These are phyloP conservation scores for Yamagishiella unicocca DNA, from an alignment of 139 green algal species.

Conservation along the genomic window DNA sequence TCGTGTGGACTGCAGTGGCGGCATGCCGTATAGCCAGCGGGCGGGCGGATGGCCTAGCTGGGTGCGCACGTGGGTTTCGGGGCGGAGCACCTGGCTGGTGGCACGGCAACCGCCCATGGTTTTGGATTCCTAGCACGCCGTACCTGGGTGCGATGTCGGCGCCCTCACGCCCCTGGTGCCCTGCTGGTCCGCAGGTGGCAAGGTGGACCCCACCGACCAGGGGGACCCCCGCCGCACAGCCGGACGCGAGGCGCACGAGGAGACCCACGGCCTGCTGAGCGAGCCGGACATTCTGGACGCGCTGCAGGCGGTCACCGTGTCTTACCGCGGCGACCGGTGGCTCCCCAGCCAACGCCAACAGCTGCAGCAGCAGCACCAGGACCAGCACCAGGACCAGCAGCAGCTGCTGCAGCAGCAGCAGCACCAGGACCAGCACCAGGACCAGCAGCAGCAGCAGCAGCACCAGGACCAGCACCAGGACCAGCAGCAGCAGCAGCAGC, in stretches of 20 bases:
- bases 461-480: no score
- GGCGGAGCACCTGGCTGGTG: no score
- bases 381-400: no score
- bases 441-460: no score
- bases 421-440: no score
- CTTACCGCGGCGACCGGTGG: not conserved
- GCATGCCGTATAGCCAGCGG: not conserved
- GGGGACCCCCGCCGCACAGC: not conserved
- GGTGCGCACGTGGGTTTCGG: no score
- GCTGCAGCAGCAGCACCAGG: no score
- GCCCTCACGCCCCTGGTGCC: not conserved
- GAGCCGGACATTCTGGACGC: not conserved
- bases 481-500: no score
- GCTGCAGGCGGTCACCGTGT: not conserved
- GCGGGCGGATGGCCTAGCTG: not conserved
- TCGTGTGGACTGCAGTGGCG: not conserved
- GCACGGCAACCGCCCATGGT: not conserved
- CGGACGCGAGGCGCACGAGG: slow-evolving; percentile 20
- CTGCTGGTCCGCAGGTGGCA: no score
- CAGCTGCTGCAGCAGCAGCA: no score
- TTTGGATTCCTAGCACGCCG: not conserved
- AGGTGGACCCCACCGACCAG: not conserved
- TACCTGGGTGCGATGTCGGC: not conserved
- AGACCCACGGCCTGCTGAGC: slow-evolving; percentile 14
- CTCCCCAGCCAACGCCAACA: no score